Base-by-base conservation (phyloP, 2,329 filamentous ascomycete species). In the Talaromyces funiculosus region DNA sequence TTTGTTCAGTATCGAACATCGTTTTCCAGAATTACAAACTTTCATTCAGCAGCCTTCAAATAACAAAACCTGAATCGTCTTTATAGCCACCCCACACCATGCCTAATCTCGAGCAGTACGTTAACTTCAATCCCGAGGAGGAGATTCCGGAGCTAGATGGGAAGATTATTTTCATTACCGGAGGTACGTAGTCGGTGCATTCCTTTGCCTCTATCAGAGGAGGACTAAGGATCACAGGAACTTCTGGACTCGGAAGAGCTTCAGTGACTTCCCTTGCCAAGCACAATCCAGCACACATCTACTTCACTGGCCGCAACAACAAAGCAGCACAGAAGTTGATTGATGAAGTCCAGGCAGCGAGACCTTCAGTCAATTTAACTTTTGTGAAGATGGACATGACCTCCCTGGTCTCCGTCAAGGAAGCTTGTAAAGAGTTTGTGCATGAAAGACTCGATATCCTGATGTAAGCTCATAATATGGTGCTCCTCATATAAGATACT, bases 201-300 rank as follows among this genome's bases (percentile, higher is more conserved):
- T n/a, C 4, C 20, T n/a, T 38, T 38, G 9, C 9, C 9, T 26
- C 18, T 18, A 35, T 22, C n/a, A 33, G 2, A 33, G 22, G 4
- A 10, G 22, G 4, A 10, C 53, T 60, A 24, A 60, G 45, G 6
- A 18, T 6, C 1, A 37, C 29, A 73, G 71, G 71, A 61, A 83
- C 80, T 59, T 69, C 73, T n/a, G 81, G 81, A 0, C 73, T 84
- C 0, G 81, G 82, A 24, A 75, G 72, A 60, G 71, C 74, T 59
- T 75, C 75, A 4, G 68, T 80, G 40, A 64, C 75, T 12, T 72
- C 74, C 3, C 70, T 81, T 7, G 73, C 77, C 12, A 72, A 72
- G 56, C 78, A 80, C 63, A 67, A 75, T 66, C 64, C 79, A 66
- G 61, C 65, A 3, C 71, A 72, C 24, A 69, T 78, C 22, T 77